Conservation (phyloP, 1,139 yeast genomes). For the Sugiyamaella neomexicana region DNA sequence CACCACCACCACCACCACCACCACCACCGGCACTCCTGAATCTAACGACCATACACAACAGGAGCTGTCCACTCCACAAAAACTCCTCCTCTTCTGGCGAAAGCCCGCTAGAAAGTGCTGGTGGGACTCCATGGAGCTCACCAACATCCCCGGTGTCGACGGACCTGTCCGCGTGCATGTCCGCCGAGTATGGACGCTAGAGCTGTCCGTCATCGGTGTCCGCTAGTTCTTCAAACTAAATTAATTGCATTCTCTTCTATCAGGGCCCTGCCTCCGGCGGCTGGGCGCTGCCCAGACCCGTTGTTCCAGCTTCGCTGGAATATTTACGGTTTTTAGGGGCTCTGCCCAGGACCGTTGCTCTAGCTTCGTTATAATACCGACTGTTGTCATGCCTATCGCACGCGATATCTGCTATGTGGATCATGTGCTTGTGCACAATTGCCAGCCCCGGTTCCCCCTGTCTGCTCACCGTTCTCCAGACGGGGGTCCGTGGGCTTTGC, state of each 20-base stretch:
- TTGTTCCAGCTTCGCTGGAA: neutral
- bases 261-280: neutral
- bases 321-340: neutral
- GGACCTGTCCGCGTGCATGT: constrained; percentile 59
- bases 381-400: too few species aligned
- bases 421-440: too few species aligned
- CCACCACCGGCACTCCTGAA: constrained; percentile 26
- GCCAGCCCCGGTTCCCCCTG: too few species aligned
- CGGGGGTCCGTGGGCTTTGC: too few species aligned
- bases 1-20: too few species aligned
- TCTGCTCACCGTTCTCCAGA: too few species aligned
- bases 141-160: constrained; percentile 51
- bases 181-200: constrained; percentile 84
- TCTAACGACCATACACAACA: constrained; percentile 1
- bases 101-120: constrained; percentile 99
- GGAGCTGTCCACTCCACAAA: constrained; percentile 53
- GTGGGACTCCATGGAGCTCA: constrained; percentile 74
- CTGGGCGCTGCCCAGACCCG: too few species aligned
- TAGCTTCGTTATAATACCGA: too few species aligned
- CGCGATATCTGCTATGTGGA: too few species aligned
- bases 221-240: neutral
- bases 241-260: neutral
- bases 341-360: constrained; percentile 5
- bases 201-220: constrained; percentile 47
- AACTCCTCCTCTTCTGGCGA: constrained; percentile 89